A percentile compares a stretch with the other conserved stretches of the same genome.
These are phyloP conservation scores for Paspalum vaginatum DNA, from an alignment of 176 grass and related monocot species.

Conservation along the genomic window DNA sequence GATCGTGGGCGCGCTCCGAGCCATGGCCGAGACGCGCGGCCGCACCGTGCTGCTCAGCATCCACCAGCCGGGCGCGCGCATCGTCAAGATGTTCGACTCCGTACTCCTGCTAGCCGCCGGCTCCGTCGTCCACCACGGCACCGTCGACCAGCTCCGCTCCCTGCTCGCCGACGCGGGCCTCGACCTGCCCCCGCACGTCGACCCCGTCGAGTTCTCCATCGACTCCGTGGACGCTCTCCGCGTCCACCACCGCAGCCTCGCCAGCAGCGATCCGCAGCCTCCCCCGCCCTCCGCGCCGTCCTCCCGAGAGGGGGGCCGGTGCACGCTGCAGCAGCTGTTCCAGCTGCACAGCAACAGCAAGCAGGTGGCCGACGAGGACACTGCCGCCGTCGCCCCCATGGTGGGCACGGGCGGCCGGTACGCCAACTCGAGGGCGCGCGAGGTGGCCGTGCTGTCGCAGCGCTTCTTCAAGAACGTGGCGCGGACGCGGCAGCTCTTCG, in stretches of 20 bases:
- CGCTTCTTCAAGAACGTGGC: conserved; percentile 40
- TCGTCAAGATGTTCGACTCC: conserved; percentile 37
- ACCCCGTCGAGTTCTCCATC: conserved; percentile 70
- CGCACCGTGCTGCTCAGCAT: conserved; percentile 34
- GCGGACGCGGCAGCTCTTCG: conserved; percentile 31
- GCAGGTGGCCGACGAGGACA: neutral
- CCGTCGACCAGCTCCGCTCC: conserved; percentile 48
- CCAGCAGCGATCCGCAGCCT: neutral
- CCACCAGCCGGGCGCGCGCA: conserved; percentile 39
- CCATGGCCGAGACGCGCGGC: conserved; percentile 30
- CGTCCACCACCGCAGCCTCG: neutral
- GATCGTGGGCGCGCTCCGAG: conserved; percentile 30
- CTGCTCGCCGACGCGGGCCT: conserved; percentile 52
- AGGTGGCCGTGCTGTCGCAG: conserved; percentile 15
- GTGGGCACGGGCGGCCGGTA: neutral
- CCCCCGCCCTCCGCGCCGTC: neutral
- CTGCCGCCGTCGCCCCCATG: neutral
- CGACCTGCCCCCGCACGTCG: conserved; percentile 47
- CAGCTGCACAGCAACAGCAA: conserved; percentile 20
- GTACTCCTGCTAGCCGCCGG: conserved; percentile 39
- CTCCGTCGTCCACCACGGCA: conserved; percentile 58
- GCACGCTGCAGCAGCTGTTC: conserved; percentile 41
- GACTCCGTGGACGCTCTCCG: conserved; percentile 38
- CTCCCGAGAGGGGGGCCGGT: neutral
- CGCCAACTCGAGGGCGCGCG: neutral